Conservation (phyloP, 2,329 filamentous ascomycete species). For the Remersonia thermophila region DNA sequence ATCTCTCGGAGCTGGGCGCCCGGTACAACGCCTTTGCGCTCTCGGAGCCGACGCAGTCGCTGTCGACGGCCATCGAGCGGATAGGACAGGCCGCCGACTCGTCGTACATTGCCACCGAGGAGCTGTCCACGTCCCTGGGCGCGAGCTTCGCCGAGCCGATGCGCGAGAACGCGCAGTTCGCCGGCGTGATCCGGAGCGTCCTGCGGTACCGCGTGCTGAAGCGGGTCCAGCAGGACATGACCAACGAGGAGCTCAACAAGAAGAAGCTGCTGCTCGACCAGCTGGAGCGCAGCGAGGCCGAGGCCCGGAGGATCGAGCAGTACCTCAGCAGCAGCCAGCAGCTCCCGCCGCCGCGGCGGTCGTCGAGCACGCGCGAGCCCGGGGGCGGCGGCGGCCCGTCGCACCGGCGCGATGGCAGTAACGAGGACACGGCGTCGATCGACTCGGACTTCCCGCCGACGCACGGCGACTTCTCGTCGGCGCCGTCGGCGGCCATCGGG, state of each 20-base stretch:
- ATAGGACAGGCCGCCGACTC: constrained; percentile 90
- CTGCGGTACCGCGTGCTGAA: constrained; percentile 85
- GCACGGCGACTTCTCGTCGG: constrained; percentile 58
- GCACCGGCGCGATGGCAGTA: constrained; percentile 43
- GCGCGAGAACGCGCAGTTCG: constrained; percentile 95
- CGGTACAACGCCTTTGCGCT: constrained; percentile 94
- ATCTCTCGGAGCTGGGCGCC: constrained; percentile 88
- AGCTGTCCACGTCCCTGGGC: constrained; percentile 75
- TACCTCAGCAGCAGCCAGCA: constrained; percentile 59
- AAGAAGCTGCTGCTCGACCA: constrained; percentile 73
- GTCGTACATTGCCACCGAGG: constrained; percentile 90
- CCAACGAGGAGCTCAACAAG: constrained; percentile 80
- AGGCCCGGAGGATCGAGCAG: constrained; percentile 86
- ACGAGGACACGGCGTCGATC: constrained; percentile 76
- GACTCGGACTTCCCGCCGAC: constrained; percentile 94
- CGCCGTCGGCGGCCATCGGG: constrained; percentile 63
- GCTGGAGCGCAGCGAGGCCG: constrained; percentile 83
- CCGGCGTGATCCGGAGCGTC: constrained; percentile 80
- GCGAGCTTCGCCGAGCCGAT: constrained; percentile 95
- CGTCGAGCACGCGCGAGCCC: constrained; percentile 45
- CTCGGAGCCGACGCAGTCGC: constrained; percentile 77
- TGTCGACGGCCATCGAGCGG: constrained; percentile 86
- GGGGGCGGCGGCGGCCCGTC: constrained; percentile 22
- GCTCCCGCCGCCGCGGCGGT: constrained; percentile 52
- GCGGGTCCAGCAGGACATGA: constrained; percentile 95